Evolutionary conservation across 2,329 filamentous ascomycete species (phyloP), one percentile per base, ranked within the genome.

Genomic region (Ustulina deusta): DNA sequence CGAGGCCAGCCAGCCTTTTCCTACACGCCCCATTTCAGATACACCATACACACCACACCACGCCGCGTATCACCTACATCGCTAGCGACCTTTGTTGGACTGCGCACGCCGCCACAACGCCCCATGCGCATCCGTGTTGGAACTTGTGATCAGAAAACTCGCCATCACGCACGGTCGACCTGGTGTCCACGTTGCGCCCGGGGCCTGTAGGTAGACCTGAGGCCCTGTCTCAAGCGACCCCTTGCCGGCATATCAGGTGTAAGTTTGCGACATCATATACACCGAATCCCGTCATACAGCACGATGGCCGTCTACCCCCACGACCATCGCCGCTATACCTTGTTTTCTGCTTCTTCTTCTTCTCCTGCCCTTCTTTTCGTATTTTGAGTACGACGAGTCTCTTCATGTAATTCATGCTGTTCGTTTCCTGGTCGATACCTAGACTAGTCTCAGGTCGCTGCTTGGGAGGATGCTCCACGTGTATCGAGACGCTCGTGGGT

Each of bases 181-280:
- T 17, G 29, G 44, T 17, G 44, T 58, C 54, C 49, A 6, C 55
- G 20, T 56, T 52, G 59, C 63, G 55, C 67, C 63, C 60, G 64
- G 29, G 56, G 60, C 56, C 63, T 17, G 59, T 60, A 56, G 58
- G 56, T 42, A 51, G 65, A 61, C 44, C 61, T 64, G 57, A 52
- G 15, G 38, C 20, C 38, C 20, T 13, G 25, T 58, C 59, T 66
- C 66, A 51, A 69, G 58, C 55, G 36, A 22, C 66, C 54, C 54
- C 54, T 52, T 63, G 55, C 60, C 57, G 49, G 61, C 58, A 66
- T 48, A 58, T 40, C 57, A 52, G 44, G 61, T 67, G 67, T 69
- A 69, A 69, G 67, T 69, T 52, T 42, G 42, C 51, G 49, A 58
- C 34, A 17, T 69, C 61, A 36, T 40, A 61, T 61, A 46, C 44